phyloP scores from a whole-genome alignment of 257 asterid genomes.

The Thymus quinquecostatus region DNA sequence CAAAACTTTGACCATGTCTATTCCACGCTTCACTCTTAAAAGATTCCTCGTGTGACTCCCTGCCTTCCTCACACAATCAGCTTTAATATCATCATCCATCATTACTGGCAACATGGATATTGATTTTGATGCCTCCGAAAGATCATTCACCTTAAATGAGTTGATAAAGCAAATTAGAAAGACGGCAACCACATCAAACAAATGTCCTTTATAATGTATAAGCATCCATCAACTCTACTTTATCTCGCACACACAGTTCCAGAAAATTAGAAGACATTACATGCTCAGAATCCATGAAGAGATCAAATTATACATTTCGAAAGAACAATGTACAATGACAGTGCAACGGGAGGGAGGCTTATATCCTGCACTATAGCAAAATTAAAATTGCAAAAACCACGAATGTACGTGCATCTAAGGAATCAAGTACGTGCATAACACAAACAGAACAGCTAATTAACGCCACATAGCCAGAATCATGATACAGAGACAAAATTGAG shows the following conservation, averaged over 20 bases:
- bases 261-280: not conserved
- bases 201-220: conserved; percentile 8
- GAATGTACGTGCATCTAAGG: not conserved
- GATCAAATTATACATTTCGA: not conserved
- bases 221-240: not conserved
- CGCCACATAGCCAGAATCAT: not conserved
- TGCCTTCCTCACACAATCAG: conserved; percentile 65
- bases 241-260: not conserved
- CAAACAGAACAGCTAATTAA: not conserved
- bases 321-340: not conserved
- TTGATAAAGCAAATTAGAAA: conserved; percentile 17
- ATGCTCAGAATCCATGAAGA: not conserved
- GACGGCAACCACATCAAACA: conserved; percentile 12
- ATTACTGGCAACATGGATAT: conserved; percentile 56
- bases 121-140: conserved; percentile 71
- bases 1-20: conserved; percentile 88
- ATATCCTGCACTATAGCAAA: not conserved
- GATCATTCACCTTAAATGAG: conserved; percentile 69
- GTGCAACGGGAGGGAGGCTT: not conserved
- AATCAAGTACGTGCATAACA: conserved; percentile 1
- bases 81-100: conserved; percentile 78
- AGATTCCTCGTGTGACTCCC: conserved; percentile 96
- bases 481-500: not conserved
- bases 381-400: not conserved
- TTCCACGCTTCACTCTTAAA: conserved; percentile 90